Evolutionary conservation across 345 rosid species (phyloP).

Genomic region (Clarkia xantiana): DNA sequence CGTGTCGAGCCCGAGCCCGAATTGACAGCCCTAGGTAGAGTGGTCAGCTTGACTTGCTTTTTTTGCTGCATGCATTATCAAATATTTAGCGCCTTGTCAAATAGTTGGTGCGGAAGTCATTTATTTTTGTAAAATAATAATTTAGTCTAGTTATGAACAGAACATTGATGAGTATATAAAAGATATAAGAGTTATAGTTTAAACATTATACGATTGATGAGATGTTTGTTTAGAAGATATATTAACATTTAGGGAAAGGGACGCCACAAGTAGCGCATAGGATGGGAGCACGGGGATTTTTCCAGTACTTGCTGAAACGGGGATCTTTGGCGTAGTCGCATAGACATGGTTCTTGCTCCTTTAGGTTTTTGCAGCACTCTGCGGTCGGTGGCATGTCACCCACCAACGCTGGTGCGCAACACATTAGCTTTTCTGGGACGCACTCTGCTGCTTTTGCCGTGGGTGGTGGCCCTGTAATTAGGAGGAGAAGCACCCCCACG

Average conservation of each 20-base stretch:
- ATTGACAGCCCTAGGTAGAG: too few relatives aligned
- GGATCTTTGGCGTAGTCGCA: slow-evolving; percentile 8
- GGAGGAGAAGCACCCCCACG: not conserved
- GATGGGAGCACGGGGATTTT: not conserved
- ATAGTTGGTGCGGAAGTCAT: too few relatives aligned
- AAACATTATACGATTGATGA: too few relatives aligned
- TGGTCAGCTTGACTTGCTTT: too few relatives aligned
- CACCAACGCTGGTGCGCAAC: not conserved
- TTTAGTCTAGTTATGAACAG: too few relatives aligned
- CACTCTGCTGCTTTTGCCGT: not conserved
- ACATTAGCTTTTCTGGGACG: not conserved
- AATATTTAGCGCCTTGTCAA: too few relatives aligned
- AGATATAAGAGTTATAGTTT: too few relatives aligned
- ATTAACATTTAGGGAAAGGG: not conserved
- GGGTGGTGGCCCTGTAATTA: not conserved
- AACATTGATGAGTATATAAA: too few relatives aligned
- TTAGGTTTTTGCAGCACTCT: slow-evolving; percentile 5
- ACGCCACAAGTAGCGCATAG: not conserved
- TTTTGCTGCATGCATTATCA: too few relatives aligned
- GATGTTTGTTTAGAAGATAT: too few relatives aligned
- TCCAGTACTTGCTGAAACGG: not conserved
- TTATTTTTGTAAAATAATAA: too few relatives aligned
- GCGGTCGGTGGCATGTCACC: not conserved
- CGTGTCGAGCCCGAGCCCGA: too few relatives aligned
- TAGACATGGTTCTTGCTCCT: slow-evolving; percentile 9